Evolutionary conservation across 2,329 filamentous ascomycete genomes (phyloP), one percentile per base, ranked within the genome.

Genomic region (Diaporthe sp.): DNA sequence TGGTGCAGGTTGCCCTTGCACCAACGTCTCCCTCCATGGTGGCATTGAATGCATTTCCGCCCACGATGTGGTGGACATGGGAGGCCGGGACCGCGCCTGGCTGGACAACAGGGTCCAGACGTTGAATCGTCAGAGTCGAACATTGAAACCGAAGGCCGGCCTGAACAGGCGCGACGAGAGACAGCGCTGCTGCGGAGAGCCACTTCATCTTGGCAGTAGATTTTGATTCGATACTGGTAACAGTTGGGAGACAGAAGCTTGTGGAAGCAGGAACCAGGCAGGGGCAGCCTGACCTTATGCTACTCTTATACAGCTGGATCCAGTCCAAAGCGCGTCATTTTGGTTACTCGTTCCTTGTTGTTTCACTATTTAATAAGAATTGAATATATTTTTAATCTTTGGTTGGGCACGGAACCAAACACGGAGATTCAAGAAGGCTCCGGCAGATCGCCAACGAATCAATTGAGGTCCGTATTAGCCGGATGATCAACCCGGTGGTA

Each of bases 1-100:
- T 82, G 42, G 82, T 84, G 80, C 82, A 84, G 44, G 80, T 83
- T 10, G 80, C 82, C 57, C 78, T 77, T 73, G 80, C 76, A 76
- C 76, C 77, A 60, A 81, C 76, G 61, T 82, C 82, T 60, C 78
- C 78, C 74, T 77, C 81, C 81, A 79, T 76, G 58, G 75, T 77
- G 44, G 77, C 76, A 53, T 80, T 79, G 75, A 80, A 80, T 55
- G 73, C 78, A 39, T 79, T 78, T n/a, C 78, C 78, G 44, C 78
- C 78, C 20, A 79, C 78, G 42, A 80, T 78, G 72, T 80, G 79
- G 71, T 80, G 79, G n/a, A 79, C 72, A 57, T 80, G 78, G 5
- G 76, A 71, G 25, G 79, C 78, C 7, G 79, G 79, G 12, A 76
- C 47, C n/a, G 34, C 34, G 25, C 78, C 77, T 0, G 79, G 79